Conservation (phyloP, 2,329 filamentous ascomycete species). For the Bipolaris sorokiniana region DNA sequence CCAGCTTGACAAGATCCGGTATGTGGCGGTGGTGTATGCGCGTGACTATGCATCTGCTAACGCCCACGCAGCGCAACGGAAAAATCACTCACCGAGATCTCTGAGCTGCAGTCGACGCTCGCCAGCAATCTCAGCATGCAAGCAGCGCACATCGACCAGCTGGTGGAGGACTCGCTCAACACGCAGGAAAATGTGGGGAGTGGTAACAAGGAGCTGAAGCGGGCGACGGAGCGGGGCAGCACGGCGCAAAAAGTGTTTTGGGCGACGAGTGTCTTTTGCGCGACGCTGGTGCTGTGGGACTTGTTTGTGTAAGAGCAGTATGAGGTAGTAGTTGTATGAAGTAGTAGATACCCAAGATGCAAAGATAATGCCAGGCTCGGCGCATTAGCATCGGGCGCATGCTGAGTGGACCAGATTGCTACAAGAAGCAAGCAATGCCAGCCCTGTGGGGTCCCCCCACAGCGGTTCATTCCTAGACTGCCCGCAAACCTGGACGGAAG, state of each 20-base stretch:
- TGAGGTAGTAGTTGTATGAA: background rate
- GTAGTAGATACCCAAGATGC: slow-evolving; percentile 17
- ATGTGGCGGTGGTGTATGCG: slow-evolving; percentile 48
- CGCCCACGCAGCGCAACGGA: slow-evolving; percentile 72
- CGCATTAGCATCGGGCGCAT: slow-evolving; percentile 13
- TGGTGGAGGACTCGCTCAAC: slow-evolving; percentile 80
- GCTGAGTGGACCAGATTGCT: slow-evolving; percentile 23
- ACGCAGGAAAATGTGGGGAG: slow-evolving; percentile 86
- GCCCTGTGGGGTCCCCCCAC: slow-evolving; percentile 26
- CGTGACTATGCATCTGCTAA: slow-evolving; percentile 20
- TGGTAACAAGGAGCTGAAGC: slow-evolving; percentile 90
- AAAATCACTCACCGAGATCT: slow-evolving; percentile 88
- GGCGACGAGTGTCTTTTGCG: slow-evolving; percentile 54
- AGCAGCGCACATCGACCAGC: slow-evolving; percentile 84
- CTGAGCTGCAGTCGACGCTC: slow-evolving; percentile 87
- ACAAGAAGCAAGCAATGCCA: slow-evolving; percentile 28
- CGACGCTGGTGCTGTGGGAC: slow-evolving; percentile 57
- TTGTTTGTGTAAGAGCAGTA: slow-evolving; percentile 51
- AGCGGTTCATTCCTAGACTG: slow-evolving; percentile 5
- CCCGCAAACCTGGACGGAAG: slow-evolving; percentile 10
- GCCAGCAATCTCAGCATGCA: slow-evolving; percentile 85
- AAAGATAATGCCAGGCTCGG: slow-evolving; percentile 11
- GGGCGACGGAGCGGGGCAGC: slow-evolving; percentile 66
- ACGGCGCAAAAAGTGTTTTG: slow-evolving; percentile 58
- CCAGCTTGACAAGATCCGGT: slow-evolving; percentile 93